These are phyloP conservation scores for Dryas drummondii DNA, from an alignment of 306 rosid species.

Conservation along the genomic window DNA sequence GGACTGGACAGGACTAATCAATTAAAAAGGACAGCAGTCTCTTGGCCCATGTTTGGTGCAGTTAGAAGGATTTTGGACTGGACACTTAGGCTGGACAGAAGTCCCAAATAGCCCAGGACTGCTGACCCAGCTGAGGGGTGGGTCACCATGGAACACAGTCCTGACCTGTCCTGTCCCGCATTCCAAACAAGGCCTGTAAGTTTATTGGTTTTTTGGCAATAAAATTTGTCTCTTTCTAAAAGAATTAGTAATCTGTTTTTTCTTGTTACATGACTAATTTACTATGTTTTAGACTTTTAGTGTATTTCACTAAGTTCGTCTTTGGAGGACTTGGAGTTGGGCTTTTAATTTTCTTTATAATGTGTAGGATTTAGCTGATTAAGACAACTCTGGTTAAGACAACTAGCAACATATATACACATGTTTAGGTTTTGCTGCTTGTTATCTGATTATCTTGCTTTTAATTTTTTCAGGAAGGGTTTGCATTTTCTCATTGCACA, in stretches of 20 bases:
- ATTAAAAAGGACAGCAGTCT: too few relatives aligned
- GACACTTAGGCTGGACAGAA: too few relatives aligned
- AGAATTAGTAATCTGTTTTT: not conserved
- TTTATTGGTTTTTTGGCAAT: too few relatives aligned
- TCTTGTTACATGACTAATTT: not conserved
- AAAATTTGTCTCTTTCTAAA: too few relatives aligned
- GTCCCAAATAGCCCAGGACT: too few relatives aligned
- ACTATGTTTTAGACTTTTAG: not conserved
- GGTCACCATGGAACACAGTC: too few relatives aligned
- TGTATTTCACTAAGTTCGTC: not conserved
- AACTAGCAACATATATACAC: not conserved
- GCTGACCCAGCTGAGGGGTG: too few relatives aligned
- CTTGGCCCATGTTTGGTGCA: too few relatives aligned
- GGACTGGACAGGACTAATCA: too few relatives aligned
- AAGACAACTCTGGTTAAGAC: not conserved
- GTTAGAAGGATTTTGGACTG: too few relatives aligned
- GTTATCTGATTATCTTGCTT: conserved; percentile 23
- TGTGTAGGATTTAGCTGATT: not conserved
- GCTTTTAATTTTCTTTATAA: conserved; percentile 11
- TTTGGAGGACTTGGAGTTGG: not conserved
- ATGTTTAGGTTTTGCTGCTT: not conserved
- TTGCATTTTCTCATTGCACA: conserved; percentile 99
- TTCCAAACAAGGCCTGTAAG: too few relatives aligned
- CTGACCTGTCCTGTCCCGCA: too few relatives aligned
- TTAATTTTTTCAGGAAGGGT: conserved; percentile 82